These are phyloP conservation scores for Discostella stelligera DNA, from an alignment of 352 stramenopile species.

Conservation along the genomic window DNA sequence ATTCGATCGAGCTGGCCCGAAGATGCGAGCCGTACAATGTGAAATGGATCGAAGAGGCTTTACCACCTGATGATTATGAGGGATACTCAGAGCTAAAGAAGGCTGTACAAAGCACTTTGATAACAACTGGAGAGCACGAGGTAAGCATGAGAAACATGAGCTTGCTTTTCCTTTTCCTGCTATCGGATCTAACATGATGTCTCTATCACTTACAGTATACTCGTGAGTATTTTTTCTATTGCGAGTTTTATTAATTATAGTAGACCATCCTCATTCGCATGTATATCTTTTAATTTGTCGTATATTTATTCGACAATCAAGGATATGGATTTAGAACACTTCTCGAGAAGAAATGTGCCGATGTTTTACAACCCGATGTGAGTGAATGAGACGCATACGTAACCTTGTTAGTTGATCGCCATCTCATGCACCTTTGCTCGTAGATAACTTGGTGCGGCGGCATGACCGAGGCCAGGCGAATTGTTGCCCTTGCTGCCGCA, in stretches of 20 bases:
- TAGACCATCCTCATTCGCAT: background rate
- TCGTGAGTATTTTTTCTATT: conserved; percentile 17
- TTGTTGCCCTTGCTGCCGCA: conserved; percentile 60
- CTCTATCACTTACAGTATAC: conserved; percentile 7
- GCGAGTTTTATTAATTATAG: too few relatives aligned
- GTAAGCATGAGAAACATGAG: conserved; percentile 4
- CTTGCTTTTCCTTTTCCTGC: background rate
- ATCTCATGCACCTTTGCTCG: background rate
- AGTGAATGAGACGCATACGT: background rate
- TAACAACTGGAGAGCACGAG: conserved; percentile 73
- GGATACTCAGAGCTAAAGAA: conserved; percentile 63
- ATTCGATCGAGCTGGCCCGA: conserved; percentile 61
- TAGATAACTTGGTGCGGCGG: conserved; percentile 71
- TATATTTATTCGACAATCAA: conserved; percentile 3
- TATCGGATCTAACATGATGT: conserved; percentile 6
- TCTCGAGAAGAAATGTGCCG: conserved; percentile 63
- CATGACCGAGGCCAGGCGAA: conserved; percentile 67
- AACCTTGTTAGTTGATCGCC: background rate
- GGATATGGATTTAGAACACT: conserved; percentile 64
- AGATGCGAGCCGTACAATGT: conserved; percentile 60
- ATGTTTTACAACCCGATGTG: conserved; percentile 68
- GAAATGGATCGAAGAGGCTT: conserved; percentile 72
- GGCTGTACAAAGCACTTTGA: conserved; percentile 49
- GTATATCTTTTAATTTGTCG: background rate
- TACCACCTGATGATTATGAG: conserved; percentile 69